Conservation (phyloP, 2,329 filamentous ascomycete species). For the Ophidiomyces ophidiicola region DNA sequence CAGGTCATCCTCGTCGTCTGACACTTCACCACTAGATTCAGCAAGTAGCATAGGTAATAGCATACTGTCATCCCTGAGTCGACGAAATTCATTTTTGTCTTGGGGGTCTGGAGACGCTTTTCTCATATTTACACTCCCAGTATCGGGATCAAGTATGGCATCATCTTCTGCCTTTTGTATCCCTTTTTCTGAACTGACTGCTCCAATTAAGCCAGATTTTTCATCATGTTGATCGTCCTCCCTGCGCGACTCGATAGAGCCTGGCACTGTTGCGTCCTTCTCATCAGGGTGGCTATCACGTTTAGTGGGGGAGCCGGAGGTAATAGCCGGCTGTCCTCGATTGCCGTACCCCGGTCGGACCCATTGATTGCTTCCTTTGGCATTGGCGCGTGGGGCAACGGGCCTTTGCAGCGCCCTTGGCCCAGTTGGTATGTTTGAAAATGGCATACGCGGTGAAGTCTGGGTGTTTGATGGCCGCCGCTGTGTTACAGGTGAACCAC, state of each 20-base stretch:
- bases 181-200: background rate
- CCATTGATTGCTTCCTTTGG: conserved; percentile 31
- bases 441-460: conserved; percentile 28
- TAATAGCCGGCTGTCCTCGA: conserved; percentile 12
- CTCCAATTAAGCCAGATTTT: background rate
- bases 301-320: conserved; percentile 18
- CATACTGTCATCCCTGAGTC: conserved; percentile 1
- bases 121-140: no score
- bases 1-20: conserved; percentile 35
- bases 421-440: conserved; percentile 31
- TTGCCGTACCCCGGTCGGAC: conserved; percentile 26
- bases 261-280: conserved; percentile 14
- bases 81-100: background rate
- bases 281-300: conserved; percentile 24
- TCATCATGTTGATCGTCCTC: conserved; percentile 3
- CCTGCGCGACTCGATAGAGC: background rate
- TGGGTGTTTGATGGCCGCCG: conserved; percentile 4
- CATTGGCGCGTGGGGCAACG: conserved; percentile 22
- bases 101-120: background rate
- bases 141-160: background rate
- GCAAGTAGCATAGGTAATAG: conserved; percentile 22
- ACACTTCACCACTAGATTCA: conserved; percentile 31
- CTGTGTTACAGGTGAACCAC: conserved; percentile 2
- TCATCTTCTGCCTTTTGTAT: background rate
- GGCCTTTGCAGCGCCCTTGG: conserved; percentile 30